Percentiles rank a stretch among this genome's conserved stretches.
phyloP scores from a whole-genome alignment of 208 protist species.

The Acanthamoeba lenticulata region DNA sequence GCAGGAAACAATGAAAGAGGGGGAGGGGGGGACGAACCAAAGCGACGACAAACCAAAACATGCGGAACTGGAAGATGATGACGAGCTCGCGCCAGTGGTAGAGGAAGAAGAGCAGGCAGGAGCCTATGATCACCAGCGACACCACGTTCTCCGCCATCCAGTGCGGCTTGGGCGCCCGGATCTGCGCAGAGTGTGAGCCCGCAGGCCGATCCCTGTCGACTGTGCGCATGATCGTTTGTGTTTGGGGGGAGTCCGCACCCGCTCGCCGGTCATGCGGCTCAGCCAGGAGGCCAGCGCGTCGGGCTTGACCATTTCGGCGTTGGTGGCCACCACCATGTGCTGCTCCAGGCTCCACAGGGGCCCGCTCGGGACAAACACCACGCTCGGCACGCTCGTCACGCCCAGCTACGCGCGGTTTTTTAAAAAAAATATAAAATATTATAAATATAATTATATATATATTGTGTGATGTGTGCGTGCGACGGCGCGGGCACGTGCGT shows the following conservation, averaged over 20 bases:
- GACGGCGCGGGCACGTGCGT: too few relatives aligned
- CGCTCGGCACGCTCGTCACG: background rate
- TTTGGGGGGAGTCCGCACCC: background rate
- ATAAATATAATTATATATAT: too few relatives aligned
- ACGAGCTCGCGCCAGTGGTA: background rate
- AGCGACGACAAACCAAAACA: background rate
- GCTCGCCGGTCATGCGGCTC: background rate
- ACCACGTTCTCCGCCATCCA: background rate
- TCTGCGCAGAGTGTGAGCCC: background rate
- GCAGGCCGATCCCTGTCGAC: too few relatives aligned
- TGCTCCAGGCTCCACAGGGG: background rate
- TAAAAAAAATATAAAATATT: too few relatives aligned
- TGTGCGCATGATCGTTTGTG: background rate
- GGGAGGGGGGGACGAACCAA: background rate
- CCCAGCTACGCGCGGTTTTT: too few relatives aligned
- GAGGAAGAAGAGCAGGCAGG: background rate
- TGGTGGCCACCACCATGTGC: background rate
- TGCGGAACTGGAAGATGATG: background rate
- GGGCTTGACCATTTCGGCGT: background rate
- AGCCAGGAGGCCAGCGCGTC: background rate
- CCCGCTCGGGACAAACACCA: background rate
- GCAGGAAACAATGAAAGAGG: background rate
- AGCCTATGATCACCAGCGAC: background rate
- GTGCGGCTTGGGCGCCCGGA: background rate
- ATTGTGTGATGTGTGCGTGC: too few relatives aligned